Conservation (phyloP, 495 filamentous ascomycete species). For the Neurospora africana region DNA sequence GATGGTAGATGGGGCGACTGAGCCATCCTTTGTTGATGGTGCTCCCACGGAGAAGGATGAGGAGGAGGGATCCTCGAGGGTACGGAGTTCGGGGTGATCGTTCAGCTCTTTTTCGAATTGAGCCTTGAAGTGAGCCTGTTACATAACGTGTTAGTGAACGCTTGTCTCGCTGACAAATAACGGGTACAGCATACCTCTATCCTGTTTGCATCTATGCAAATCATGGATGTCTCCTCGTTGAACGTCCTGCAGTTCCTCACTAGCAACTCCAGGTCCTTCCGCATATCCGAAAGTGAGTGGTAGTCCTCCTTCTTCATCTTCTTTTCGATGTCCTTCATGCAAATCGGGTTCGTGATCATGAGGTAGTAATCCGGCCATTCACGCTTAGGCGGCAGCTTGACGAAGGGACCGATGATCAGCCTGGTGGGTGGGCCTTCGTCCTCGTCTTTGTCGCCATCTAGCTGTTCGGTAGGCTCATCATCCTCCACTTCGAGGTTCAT, state of each 20-base stretch:
- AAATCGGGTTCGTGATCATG: conserved; percentile 83
- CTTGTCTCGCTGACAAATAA: neutral
- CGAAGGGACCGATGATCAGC: conserved; percentile 85
- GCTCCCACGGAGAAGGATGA: neutral
- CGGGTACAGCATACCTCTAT: conserved; percentile 60
- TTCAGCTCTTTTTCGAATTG: conserved; percentile 61
- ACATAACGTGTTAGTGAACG: conserved; percentile 17
- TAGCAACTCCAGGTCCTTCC: conserved; percentile 68
- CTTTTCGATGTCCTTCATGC: conserved; percentile 83
- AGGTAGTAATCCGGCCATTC: conserved; percentile 89
- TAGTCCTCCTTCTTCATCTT: conserved; percentile 94
- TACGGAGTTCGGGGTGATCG: conserved; percentile 59
- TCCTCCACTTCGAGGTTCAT: conserved; percentile 67
- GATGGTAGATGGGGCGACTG: conserved; percentile 54
- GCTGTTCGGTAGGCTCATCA: conserved; percentile 32
- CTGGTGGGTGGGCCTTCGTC: conserved; percentile 42
- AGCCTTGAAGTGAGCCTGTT: conserved; percentile 55
- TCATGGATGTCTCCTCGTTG: conserved; percentile 85
- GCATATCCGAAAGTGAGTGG: conserved; percentile 65
- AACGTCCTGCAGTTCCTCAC: conserved; percentile 87
- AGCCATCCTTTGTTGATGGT: conserved; percentile 46
- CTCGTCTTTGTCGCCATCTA: conserved; percentile 20
- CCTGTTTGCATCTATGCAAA: conserved; percentile 83
- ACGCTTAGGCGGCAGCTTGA: conserved; percentile 78
- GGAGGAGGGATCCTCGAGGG: conserved; percentile 45